Evolutionary conservation across 2,329 filamentous ascomycete species (phyloP), one percentile per base, ranked within the genome.

Genomic region (Aspergillus novofumigatus): DNA sequence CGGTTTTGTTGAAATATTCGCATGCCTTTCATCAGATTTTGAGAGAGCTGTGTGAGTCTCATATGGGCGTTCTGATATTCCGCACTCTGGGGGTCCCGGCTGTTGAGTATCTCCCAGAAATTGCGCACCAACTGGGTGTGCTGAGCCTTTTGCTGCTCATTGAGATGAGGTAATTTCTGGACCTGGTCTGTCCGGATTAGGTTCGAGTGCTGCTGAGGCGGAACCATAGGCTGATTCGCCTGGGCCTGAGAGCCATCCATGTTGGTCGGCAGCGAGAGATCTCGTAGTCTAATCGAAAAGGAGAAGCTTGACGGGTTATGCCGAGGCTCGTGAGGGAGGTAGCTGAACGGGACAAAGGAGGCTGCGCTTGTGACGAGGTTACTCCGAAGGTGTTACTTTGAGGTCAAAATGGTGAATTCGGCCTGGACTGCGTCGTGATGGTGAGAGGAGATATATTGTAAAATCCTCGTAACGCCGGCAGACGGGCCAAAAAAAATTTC

Each of bases 121-220:
- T 75, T 79, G 56, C 78, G 76, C 59, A 86, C 78, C 21, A 81
- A 74, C 51, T 77, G 72, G 56, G 80, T 80, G 65, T 85, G 84
- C 62, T 82, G 79, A 48, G 77, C 70, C 71, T 85, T 86, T 63
- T 82, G 78, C 51, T 79, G 72, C 8, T 83, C 80, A 59, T 72
- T 80, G 29, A 86, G 73, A 68, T 80, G 76, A 4, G 80, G 80
- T 5, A 84, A 73, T 56, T 77, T 77, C 59, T 79, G 77, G 52
- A 84, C 80, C 59, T 83, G 79, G 56, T 81, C 78, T 29, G 81
- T 80, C 48, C 77, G 77, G 62, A 83, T 82, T 51, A 81, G 66
- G 54, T 77, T 75, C 5, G 75, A 73, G 51, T 77, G 73, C 62
- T 78, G 75, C 59, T 74, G 71, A 8, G 65, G 64, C 14, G 69